Evolutionary conservation across 805 yeast genomes (phyloP), one percentile per base, ranked within the genome.

Genomic region (Nematodospora valgi): DNA sequence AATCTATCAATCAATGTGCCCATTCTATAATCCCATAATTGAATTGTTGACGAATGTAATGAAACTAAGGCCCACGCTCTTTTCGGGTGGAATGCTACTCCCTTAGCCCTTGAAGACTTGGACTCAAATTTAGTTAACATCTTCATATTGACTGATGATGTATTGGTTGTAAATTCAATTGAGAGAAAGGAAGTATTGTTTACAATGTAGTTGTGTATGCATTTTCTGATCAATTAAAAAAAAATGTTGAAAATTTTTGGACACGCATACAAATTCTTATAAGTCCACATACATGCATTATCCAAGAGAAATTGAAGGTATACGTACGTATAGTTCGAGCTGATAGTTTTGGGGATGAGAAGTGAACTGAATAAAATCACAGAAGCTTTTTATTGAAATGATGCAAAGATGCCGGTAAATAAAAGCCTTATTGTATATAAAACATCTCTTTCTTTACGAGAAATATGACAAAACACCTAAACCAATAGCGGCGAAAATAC

Each of bases 11-110:
- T 80, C 57, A 93, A 68, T 3, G 97, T 88, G 28, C 99, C 99
- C 99, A 93, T 93, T 54, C 99, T 81, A 65, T 94, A 93, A 64
- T 93, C 99, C 99, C 99, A 93, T 45, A 93, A 73, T 62, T 94
- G 98, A 58, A 93, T 91, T n/a, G 96, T 88, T n/a, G 96, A 87
- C 18, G 96, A 86, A 61, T 91, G 93, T 42, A 94, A 73, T 6
- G 98, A 88, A 22, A 89, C 98, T 50, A 93, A 72, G 41, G 88
- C 86, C 97, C 96, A 93, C 40, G 98, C 97, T 60, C 93, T 72
- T 47, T 80, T 80, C 35, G 98, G 96, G 64, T 94, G 96, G 67
- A 93, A 88, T 39, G 98, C 97, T 56, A 93, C 86, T 47, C 97
- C 95, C 66, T 93, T 88, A 41, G 98, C 96, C 74, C 98, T 76